A percentile compares a stretch with the other conserved stretches of the same genome.
These are phyloP conservation scores for Russula earlei DNA, from an alignment of 768 basidiomycete species.

Conservation along the genomic window DNA sequence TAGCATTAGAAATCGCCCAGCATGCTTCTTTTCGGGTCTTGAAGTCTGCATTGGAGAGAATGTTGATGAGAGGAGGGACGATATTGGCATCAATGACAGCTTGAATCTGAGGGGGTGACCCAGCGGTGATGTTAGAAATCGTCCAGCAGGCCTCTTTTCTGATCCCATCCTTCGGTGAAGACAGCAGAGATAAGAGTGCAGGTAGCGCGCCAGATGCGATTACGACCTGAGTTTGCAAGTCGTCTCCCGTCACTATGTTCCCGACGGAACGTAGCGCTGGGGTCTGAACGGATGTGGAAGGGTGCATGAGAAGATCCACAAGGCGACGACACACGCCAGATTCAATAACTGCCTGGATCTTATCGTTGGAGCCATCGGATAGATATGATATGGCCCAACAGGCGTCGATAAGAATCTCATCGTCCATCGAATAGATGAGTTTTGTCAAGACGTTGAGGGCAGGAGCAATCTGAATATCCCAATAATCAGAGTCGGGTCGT, in stretches of 20 bases:
- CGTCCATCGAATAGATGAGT: slow-evolving; percentile 96
- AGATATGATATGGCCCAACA: slow-evolving; percentile 99
- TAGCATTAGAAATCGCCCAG: slow-evolving; percentile 99
- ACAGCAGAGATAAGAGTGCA: slow-evolving; percentile 84
- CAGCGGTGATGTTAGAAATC: slow-evolving; percentile 97
- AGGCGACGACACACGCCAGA: slow-evolving; percentile 95
- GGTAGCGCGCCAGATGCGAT: slow-evolving; percentile 97
- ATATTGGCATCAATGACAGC: slow-evolving; percentile 97
- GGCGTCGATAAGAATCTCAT: slow-evolving; percentile 97
- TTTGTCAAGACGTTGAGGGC: slow-evolving; percentile 96
- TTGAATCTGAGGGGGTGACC: slow-evolving; percentile 94
- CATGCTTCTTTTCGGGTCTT: slow-evolving; percentile 99
- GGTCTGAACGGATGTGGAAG: slow-evolving; percentile 92
- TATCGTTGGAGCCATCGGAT: slow-evolving; percentile 97
- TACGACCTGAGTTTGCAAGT: slow-evolving; percentile 97
- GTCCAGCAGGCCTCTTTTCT: slow-evolving; percentile 99
- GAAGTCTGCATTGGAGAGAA: slow-evolving; percentile 95
- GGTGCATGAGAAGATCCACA: slow-evolving; percentile 94
- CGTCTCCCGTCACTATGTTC: slow-evolving; percentile 98
- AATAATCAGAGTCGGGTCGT: slow-evolving; percentile 10
- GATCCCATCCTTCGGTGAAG: slow-evolving; percentile 97
- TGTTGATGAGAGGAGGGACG: slow-evolving; percentile 96
- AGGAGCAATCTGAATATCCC: slow-evolving; percentile 74
- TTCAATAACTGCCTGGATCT: slow-evolving; percentile 99
- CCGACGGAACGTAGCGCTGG: slow-evolving; percentile 97